Conservation (phyloP, 106 monocot genomes). For the Posidonia australis region DNA sequence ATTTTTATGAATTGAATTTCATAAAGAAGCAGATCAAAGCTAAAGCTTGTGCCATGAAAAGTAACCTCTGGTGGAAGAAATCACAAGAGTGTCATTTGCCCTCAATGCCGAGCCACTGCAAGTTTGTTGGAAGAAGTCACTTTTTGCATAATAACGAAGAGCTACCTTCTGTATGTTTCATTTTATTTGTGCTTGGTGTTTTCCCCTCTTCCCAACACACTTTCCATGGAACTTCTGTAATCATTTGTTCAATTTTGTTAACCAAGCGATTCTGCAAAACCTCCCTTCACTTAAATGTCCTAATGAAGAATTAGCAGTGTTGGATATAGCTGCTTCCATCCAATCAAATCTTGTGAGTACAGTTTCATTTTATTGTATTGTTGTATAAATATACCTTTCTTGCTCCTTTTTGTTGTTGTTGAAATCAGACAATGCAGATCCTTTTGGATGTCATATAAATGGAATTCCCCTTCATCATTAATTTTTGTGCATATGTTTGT, state of each 20-base stretch:
- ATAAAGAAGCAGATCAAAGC: too few relatives aligned
- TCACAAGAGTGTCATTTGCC: slow-evolving; percentile 48
- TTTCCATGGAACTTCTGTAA: background rate
- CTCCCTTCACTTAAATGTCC: slow-evolving; percentile 70
- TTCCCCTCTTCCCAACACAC: too few relatives aligned
- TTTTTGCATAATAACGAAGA: slow-evolving; percentile 87
- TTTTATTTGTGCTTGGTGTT: too few relatives aligned
- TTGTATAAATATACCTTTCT: too few relatives aligned
- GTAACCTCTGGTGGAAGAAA: too few relatives aligned
- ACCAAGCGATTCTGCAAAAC: slow-evolving; percentile 59
- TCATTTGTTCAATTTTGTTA: slow-evolving; percentile 4
- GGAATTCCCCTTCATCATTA: too few relatives aligned
- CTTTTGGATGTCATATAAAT: too few relatives aligned
- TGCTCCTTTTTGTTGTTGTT: too few relatives aligned
- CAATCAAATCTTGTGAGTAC: slow-evolving; percentile 74
- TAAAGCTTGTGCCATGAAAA: too few relatives aligned
- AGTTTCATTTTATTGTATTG: background rate
- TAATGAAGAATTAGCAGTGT: slow-evolving; percentile 65
- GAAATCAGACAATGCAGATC: too few relatives aligned
- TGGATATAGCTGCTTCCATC: slow-evolving; percentile 63
- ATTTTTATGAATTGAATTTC: too few relatives aligned
- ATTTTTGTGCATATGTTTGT: too few relatives aligned
- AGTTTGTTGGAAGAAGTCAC: slow-evolving; percentile 87
- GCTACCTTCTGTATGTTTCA: slow-evolving; percentile 1
- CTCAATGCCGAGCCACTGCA: slow-evolving; percentile 63